Base-by-base conservation (phyloP, 2,329 filamentous ascomycete genomes). In the Kalmusia sp. region DNA sequence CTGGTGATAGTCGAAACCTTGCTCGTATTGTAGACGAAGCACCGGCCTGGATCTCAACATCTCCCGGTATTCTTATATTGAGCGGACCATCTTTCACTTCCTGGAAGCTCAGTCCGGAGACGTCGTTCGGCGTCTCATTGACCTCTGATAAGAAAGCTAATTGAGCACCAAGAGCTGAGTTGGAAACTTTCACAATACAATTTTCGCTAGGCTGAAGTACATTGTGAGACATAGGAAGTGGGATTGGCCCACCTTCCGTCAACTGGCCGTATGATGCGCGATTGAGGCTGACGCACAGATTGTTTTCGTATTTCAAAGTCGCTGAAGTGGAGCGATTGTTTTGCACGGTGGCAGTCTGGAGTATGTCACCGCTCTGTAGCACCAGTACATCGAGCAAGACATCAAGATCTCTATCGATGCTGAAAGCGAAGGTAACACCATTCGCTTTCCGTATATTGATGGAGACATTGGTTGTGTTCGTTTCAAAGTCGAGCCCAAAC, bases 181-280 rank as follows among this genome's bases (percentile, higher is more conserved):
- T 57, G 6, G 7, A 31, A 6, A 54, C 41, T 4, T 37, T 40
- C 4, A 49, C 24, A 17, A 24, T 35, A 14, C 15, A 41, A 11
- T 21, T 8, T 6, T 21, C 33, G 11, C 17, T 34, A 6, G 14
- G 34, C 2, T 15, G 30, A 3, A 57, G 43, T n/a, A 47, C 17
- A 24, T 57, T 57, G 4, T 37, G 44, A 21, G 47, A 46, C n/a
- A 21, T 19, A 17, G 52, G 55, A 9, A 58, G 30, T 24, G 55
- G 27, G 19, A 58, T 22, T 12, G 55, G 55, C 8, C 52, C 55
- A 14, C 52, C 52, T 40, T 58, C 55, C 3, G 51, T 57, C 19
- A 57, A 33, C 25, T 57, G 55, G 1, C 55, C 55, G 30, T 55
- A 58, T 4, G 49, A 52, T n/a, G 55, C 55, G 30, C 55, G 45